Evolutionary conservation across 2,329 filamentous ascomycete species (phyloP).

Genomic region (Metarhizium humberi): DNA sequence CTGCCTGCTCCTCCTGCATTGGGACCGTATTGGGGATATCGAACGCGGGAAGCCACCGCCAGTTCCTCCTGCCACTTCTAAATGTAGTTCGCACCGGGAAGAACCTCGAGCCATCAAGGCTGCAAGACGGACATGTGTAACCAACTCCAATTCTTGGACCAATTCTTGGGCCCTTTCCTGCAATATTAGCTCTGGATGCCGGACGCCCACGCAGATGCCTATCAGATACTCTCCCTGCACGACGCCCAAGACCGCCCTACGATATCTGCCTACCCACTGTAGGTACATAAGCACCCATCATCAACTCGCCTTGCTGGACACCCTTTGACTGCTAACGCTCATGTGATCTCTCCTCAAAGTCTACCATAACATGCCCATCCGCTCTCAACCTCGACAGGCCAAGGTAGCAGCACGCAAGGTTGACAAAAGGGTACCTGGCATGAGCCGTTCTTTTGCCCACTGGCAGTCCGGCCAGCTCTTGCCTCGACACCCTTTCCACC

Average conservation of each 20-base stretch:
- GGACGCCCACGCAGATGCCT: too few relatives aligned
- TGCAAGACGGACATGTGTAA: too few relatives aligned
- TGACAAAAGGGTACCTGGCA: conserved; percentile 7
- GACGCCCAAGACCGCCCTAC: too few relatives aligned
- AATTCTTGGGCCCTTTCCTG: too few relatives aligned
- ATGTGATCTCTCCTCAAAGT: background rate
- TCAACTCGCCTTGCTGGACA: too few relatives aligned
- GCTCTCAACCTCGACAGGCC: background rate
- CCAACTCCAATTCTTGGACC: too few relatives aligned
- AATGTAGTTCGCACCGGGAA: background rate
- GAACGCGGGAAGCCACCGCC: background rate
- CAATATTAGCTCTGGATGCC: too few relatives aligned
- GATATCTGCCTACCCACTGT: too few relatives aligned
- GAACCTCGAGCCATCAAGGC: too few relatives aligned
- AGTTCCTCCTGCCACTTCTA: background rate
- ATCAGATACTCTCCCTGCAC: too few relatives aligned
- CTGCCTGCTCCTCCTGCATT: background rate
- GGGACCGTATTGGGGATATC: background rate
- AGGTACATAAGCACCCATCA: too few relatives aligned
- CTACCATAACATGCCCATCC: background rate
- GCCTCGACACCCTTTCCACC: background rate
- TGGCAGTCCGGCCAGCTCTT: background rate
- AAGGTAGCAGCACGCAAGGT: conserved; percentile 1
- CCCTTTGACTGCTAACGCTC: background rate
- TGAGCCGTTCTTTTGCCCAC: conserved; percentile 2